Base-by-base conservation (phyloP, 2,329 filamentous ascomycete species). In the Xenoacremonium recifei region DNA sequence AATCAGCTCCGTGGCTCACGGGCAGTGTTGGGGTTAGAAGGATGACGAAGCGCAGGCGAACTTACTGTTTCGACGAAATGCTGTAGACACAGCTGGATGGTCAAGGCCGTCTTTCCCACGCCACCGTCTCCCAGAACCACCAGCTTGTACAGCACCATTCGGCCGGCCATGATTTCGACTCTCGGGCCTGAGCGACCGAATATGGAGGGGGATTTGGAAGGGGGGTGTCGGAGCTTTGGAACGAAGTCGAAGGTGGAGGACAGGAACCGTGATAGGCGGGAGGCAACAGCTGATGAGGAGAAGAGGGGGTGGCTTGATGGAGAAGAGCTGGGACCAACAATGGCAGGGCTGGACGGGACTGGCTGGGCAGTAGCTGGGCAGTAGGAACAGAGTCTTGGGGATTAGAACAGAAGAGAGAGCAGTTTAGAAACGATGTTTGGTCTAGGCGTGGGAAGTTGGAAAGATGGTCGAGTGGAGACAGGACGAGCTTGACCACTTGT, bases 91-190 rank as follows among this genome's bases (percentile, higher is more conserved):
- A 99, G 78, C 83, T 99, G 90, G 64, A 96, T 96, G 44, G 90
- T 96, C 64, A 96, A 75, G 60, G 90, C 90, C 38, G 90, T 96
- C 72, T 96, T 96, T 58, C 90, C 90, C 49, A 96, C 90, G 70
- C 90, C 90, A 72, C 90, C 90, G 66, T 96, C 90, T 59, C 90
- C 91, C 52, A 96, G 75, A 71, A 96, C 90, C 80, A 96, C 90
- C 78, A 96, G 72, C 73, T 95, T 95, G 76, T 96, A 95, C 67
- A 95, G 73, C 64, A 90, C 91, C 89, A 95, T 95, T 77, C 92
- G 91, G 62, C 87, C 87, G 72, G 88, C 84, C 89, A 93, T 93
- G 67, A 54, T 63, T 58, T 62, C 57, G 56, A 49, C 51, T 49
- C 47, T 47, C 47, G 50, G 43, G 43, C 42, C 42, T 47, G 48